A percentile compares a stretch with the other conserved stretches of the same genome.
phyloP scores from a whole-genome alignment of 163 green algal genomes.

The Scenedesmus sp. region DNA sequence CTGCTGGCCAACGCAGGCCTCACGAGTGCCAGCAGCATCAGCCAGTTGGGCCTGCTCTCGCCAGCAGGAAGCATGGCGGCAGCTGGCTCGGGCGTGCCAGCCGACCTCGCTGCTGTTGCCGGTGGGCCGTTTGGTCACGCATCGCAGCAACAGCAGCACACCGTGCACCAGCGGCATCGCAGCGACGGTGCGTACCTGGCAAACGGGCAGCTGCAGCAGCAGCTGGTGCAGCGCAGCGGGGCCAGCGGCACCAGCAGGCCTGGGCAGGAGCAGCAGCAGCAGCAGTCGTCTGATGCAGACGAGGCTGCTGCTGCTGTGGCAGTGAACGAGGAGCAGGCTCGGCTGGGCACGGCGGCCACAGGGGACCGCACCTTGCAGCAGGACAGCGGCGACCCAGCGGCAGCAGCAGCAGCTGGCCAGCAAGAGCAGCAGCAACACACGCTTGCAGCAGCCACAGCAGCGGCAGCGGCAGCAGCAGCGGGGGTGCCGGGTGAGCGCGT shows the following conservation, averaged over 20 bases:
- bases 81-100: background rate
- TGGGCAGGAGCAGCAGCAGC: conserved; percentile 17
- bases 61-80: background rate
- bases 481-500: background rate
- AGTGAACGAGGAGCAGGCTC: background rate
- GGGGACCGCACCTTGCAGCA: background rate
- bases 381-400: background rate
- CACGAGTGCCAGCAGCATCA: background rate
- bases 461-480: conserved; percentile 33
- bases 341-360: background rate
- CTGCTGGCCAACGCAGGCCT: conserved; percentile 20
- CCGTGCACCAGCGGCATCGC: background rate
- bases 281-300: conserved; percentile 4
- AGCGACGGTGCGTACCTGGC: background rate
- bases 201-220: conserved; percentile 13
- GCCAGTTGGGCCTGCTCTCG: background rate
- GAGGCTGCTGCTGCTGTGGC: background rate
- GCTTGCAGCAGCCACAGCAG: no score
- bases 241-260: background rate
- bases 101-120: background rate
- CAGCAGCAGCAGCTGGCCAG: conserved; percentile 23
- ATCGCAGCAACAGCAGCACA: background rate
- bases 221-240: background rate
- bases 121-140: background rate
- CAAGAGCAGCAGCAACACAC: conserved; percentile 30